Base-by-base conservation (phyloP, 768 basidiomycete genomes). In the Podaxis carcinomalis region DNA sequence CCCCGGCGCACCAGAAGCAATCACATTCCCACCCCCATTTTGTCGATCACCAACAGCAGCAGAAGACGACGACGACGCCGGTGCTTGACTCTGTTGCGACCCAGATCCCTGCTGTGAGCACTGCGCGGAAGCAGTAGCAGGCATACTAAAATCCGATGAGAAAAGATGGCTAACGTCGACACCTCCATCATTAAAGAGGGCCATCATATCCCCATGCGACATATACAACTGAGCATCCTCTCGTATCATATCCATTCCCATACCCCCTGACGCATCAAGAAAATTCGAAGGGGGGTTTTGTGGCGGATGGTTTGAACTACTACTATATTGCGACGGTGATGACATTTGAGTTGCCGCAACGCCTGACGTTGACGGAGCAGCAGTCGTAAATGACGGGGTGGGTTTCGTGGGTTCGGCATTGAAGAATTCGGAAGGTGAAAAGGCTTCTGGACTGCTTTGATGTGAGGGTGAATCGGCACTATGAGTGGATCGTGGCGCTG, bases 401-500 rank as follows among this genome's bases (percentile, higher is more conserved):
- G 70, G 67, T 60, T 74, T 77, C 64, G 72, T 64, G 36, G 79
- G 74, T 64, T 85, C 84, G n/a, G 75, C 71, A 69, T 53, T 53
- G 19, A 86, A 87, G 69, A 88, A 86, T 49, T 88, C 88, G 19
- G 81, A 77, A 0, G 84, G 80, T 1, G 87, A 85, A 67, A 87
- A 88, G 5, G 81, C 79, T 67, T 89, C 87, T 3, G 87, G 86
- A 66, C 86, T 87, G 67, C 85, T 75, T 64, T 82, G 72, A 62
- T 80, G 75, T 57, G 83, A 72, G 54, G 82, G 68, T 59, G 80
- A 76, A 64, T 78, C 75, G 44, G 73, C 74, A 62, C 77, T 80
- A 56, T 75, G 73, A 42, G 66, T 73, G 25, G 83, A 82, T 62
- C 77, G 77, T 53, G 79, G 73, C 21, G 70, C 74, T 49, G 77